A percentile compares a stretch with the other conserved stretches of the same genome.
Conservation (phyloP, 495 filamentous ascomycete genomes). For the Bryoglossum gracile region DNA sequence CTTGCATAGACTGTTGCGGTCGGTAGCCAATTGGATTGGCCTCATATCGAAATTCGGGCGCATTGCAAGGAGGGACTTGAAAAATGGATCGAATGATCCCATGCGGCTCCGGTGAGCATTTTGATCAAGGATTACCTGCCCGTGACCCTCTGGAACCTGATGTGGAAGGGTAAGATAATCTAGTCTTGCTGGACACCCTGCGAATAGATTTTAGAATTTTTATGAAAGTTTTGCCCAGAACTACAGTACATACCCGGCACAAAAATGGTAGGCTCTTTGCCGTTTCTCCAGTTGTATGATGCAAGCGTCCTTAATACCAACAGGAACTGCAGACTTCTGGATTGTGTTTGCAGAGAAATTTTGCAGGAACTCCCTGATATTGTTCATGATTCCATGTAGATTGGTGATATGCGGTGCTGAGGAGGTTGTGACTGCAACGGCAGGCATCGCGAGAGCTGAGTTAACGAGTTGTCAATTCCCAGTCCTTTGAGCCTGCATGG, state of each 20-base stretch:
- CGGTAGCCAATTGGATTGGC: slow-evolving; percentile 3
- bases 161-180: background rate
- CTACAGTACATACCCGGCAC: background rate
- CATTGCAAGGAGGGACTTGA: slow-evolving; percentile 9
- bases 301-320: slow-evolving; percentile 1
- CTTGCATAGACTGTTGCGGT: slow-evolving; percentile 14
- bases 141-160: background rate
- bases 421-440: no score
- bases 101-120: background rate
- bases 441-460: no score
- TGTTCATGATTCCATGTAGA: no score
- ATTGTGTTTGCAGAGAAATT: no score
- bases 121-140: background rate
- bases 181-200: slow-evolving; percentile 3
- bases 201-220: background rate
- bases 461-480: no score
- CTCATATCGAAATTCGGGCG: background rate
- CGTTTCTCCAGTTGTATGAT: slow-evolving; percentile 5
- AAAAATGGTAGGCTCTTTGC: background rate
- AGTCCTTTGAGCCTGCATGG: no score
- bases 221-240: background rate
- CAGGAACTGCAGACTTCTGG: background rate
- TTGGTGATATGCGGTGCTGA: no score
- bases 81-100: slow-evolving; percentile 6
- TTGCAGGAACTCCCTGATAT: no score